Conservation (phyloP, 225 moss, liverwort and hornwort species). For the Marchantia polymorpha region DNA sequence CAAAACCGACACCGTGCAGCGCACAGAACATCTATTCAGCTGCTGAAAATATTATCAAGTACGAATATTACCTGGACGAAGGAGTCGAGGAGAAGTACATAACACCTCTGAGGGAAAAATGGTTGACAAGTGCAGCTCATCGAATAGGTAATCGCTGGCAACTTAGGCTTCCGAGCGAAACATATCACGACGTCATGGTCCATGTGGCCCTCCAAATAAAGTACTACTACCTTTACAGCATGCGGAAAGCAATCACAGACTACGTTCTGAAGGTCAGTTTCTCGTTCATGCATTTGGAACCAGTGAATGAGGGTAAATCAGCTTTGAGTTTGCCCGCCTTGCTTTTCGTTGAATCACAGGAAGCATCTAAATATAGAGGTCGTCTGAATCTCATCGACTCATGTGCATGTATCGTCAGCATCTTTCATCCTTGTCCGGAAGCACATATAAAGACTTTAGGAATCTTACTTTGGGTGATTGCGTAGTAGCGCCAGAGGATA, state of each 20-base stretch:
- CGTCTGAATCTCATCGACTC: too few relatives aligned
- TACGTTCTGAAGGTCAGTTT: constrained; percentile 58
- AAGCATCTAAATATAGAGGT: too few relatives aligned
- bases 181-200: constrained; percentile 55
- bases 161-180: constrained; percentile 40
- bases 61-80: constrained; percentile 56
- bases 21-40: constrained; percentile 33
- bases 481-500: too few relatives aligned
- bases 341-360: too few relatives aligned
- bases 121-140: constrained; percentile 58
- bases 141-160: constrained; percentile 52
- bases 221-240: constrained; percentile 61
- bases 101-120: constrained; percentile 50
- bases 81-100: constrained; percentile 57
- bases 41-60: constrained; percentile 59
- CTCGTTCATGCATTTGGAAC: too few relatives aligned
- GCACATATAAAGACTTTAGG: too few relatives aligned
- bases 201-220: constrained; percentile 60
- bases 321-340: too few relatives aligned
- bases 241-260: constrained; percentile 73
- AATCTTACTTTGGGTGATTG: too few relatives aligned
- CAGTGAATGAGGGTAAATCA: too few relatives aligned
- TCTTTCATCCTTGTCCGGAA: too few relatives aligned
- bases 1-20: constrained; percentile 29
- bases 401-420: too few relatives aligned